These are phyloP conservation scores for Nectriaceae sp. DNA, from an alignment of 2,329 filamentous ascomycete species.

Conservation along the genomic window DNA sequence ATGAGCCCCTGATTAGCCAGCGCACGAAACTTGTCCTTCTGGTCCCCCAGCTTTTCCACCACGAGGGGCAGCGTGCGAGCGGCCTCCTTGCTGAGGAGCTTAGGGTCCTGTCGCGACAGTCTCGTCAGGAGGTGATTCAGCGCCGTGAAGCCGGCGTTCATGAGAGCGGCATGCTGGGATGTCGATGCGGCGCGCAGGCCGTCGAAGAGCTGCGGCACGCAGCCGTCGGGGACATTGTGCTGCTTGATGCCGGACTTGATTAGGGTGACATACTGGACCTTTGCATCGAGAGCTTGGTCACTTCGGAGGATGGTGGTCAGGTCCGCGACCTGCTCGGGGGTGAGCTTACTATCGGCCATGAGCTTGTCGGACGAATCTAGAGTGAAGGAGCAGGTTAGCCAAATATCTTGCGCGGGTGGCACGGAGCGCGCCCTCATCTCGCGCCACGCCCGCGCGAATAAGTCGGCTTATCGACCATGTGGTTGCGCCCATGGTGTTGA, in stretches of 20 bases:
- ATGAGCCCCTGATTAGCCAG: slow-evolving; percentile 74
- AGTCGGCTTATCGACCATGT: too few relatives aligned
- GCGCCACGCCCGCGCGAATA: neutral
- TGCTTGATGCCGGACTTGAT: slow-evolving; percentile 92
- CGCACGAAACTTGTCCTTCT: slow-evolving; percentile 79
- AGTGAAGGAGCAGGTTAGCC: slow-evolving; percentile 6
- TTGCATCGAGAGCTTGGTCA: slow-evolving; percentile 68
- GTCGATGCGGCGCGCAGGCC: slow-evolving; percentile 74
- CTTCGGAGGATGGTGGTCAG: slow-evolving; percentile 55
- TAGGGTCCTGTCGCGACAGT: slow-evolving; percentile 80
- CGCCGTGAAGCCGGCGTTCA: slow-evolving; percentile 82
- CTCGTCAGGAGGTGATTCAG: slow-evolving; percentile 87
- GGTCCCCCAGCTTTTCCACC: slow-evolving; percentile 83
- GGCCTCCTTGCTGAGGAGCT: slow-evolving; percentile 69
- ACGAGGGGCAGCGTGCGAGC: slow-evolving; percentile 72
- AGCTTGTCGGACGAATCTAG: slow-evolving; percentile 22
- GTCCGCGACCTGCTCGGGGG: slow-evolving; percentile 59
- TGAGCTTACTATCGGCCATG: slow-evolving; percentile 58
- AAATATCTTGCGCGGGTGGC: neutral
- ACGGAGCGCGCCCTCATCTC: neutral
- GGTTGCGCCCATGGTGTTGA: slow-evolving; percentile 5
- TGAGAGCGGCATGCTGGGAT: slow-evolving; percentile 75
- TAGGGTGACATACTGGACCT: slow-evolving; percentile 69
- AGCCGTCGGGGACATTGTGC: slow-evolving; percentile 78
- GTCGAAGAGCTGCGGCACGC: slow-evolving; percentile 76